These are phyloP conservation scores for Beauveria brongniartii DNA, from an alignment of 2,329 filamentous ascomycete species.

Conservation along the genomic window DNA sequence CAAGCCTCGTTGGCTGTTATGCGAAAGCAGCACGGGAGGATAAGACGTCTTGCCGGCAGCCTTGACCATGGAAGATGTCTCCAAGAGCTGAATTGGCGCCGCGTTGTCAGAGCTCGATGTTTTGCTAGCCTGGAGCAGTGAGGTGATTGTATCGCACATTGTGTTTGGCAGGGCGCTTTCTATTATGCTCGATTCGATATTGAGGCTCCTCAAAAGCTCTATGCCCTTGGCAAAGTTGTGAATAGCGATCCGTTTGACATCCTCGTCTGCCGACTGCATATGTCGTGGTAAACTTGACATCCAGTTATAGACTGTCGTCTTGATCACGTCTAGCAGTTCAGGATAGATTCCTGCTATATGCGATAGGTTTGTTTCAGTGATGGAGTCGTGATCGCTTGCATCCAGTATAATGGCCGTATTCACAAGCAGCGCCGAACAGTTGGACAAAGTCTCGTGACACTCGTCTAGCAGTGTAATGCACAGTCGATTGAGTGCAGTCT, in stretches of 20 bases:
- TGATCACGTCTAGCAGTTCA: constrained; percentile 55
- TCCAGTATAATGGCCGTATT: constrained; percentile 73
- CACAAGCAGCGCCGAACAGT: constrained; percentile 62
- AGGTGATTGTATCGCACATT: constrained; percentile 66
- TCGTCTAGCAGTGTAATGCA: constrained; percentile 71
- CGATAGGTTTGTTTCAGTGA: constrained; percentile 43
- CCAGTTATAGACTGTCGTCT: constrained; percentile 71
- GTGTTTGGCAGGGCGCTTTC: constrained; percentile 59
- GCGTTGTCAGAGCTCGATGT: constrained; percentile 11
- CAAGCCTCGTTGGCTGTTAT: constrained; percentile 59
- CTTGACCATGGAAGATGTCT: constrained; percentile 11
- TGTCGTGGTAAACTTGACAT: constrained; percentile 68
- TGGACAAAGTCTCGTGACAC: constrained; percentile 63
- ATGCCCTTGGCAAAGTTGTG: constrained; percentile 70
- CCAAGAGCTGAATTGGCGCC: constrained; percentile 20
- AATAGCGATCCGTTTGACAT: constrained; percentile 63
- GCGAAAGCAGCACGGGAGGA: constrained; percentile 51
- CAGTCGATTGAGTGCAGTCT: constrained; percentile 56
- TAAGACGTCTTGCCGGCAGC: constrained; percentile 33
- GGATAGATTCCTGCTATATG: constrained; percentile 56
- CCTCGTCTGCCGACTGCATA: constrained; percentile 79
- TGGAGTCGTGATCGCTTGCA: constrained; percentile 34
- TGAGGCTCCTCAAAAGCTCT: constrained; percentile 53
- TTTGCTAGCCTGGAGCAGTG: constrained; percentile 22
- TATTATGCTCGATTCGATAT: constrained; percentile 57